Evolutionary conservation across 2,329 filamentous ascomycete genomes (phyloP).

Genomic region (Fusarium algeriense): DNA sequence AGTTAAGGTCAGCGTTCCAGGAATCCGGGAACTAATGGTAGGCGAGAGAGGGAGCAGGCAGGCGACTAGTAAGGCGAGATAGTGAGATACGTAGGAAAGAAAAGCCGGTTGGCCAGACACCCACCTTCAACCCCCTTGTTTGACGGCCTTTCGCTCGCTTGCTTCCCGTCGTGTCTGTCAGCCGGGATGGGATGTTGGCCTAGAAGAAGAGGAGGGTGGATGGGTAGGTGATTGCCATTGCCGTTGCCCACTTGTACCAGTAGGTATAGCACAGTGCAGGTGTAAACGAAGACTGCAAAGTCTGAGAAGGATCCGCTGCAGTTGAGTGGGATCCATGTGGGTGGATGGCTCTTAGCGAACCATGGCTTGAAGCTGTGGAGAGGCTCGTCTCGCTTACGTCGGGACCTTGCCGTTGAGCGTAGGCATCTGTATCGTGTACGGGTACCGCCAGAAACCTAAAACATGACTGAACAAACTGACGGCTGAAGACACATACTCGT

Average conservation of each 20-base stretch:
- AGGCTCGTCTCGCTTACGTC: constrained; percentile 33
- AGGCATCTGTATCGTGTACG: constrained; percentile 17
- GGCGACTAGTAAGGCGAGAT: constrained; percentile 42
- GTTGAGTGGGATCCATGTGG: constrained; percentile 28
- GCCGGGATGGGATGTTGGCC: constrained; percentile 42
- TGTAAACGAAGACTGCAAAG: neutral
- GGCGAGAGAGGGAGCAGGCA: constrained; percentile 33
- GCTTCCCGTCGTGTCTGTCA: constrained; percentile 45
- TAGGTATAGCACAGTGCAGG: constrained; percentile 19
- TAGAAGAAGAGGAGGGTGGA: constrained; percentile 13
- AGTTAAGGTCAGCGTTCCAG: constrained; percentile 40
- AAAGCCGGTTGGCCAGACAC: constrained; percentile 38
- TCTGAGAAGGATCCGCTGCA: constrained; percentile 18
- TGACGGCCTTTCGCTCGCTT: constrained; percentile 45
- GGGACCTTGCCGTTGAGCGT: constrained; percentile 28
- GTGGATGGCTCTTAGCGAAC: constrained; percentile 21
- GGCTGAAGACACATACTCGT: constrained; percentile 22
- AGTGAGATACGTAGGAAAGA: constrained; percentile 41
- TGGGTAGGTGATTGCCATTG: constrained; percentile 25
- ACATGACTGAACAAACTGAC: constrained; percentile 30
- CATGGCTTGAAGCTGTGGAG: constrained; percentile 31
- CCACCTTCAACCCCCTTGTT: constrained; percentile 30
- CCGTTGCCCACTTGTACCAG: constrained; percentile 22
- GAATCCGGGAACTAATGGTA: constrained; percentile 47
- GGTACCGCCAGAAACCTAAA: constrained; percentile 30